Evolutionary conservation across 352 stramenopile species (phyloP), one percentile per base, ranked within the genome.

Genomic region (Phytophthora kernoviae): DNA sequence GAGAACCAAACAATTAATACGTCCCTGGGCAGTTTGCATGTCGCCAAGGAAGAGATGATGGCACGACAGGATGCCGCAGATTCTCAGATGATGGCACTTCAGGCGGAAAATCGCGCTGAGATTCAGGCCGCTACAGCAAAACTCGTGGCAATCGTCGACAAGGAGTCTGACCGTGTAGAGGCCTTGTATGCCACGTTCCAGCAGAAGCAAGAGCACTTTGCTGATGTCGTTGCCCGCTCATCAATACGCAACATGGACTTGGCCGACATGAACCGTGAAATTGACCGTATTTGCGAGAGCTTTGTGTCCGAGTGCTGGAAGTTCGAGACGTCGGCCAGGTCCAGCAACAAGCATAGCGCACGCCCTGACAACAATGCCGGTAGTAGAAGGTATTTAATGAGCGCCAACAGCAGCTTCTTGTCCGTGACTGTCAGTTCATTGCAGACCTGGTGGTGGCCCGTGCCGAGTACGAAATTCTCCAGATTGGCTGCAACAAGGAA

Each of bases 271-370:
- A 94, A 89, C 51, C 83, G 82, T 14, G 85, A 94, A 54, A 81
- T 94, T 27, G 85, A 93, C 54, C 74, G 78, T 12, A 61, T 94
- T 12, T 88, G 83, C 34, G 85, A 94, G 61, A 87, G 70, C n/a
- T 77, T 94, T 18, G 81, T 94, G 42, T 75, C 64, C 1, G 85
- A 94, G 54, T 94, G 85, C 73, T 94, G 85, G 84, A 93, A 94
- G 53, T 94, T 94, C 53, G 85, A 94, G 63, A 94, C 70, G 10
- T 94, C 85, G 1, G 79, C 83, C 12, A 69, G 81, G n/a, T 77
- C 75, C 4, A 84, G 71, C 39, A 89, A 55, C 54, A 86, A 83
- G 26, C 33, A 61, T 4, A 85, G 58, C 34, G 58, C 65, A 10
- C 62, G 74, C 9, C 26, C 34, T 0, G 75, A 92, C 46, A 88